Evolutionary conservation across 164 flowering plant genomes (phyloP).

Genomic region (Litsea cubeba): DNA sequence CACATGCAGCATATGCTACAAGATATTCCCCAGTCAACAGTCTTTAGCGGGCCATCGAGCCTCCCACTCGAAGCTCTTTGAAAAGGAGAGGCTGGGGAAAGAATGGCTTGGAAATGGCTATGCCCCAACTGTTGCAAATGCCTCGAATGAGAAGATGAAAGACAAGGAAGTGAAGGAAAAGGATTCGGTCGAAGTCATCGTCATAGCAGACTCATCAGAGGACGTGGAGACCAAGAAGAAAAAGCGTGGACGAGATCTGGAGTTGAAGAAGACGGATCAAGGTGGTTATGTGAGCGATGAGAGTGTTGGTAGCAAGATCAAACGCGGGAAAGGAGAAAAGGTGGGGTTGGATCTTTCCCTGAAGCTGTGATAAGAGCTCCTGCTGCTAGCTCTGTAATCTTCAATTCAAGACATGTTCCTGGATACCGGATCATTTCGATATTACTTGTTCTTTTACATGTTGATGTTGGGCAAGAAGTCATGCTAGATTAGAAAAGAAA

Average conservation of each 20-base stretch:
- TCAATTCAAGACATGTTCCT: no score
- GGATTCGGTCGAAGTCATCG: neutral
- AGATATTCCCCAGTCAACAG: neutral
- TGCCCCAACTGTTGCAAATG: neutral
- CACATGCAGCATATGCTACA: neutral
- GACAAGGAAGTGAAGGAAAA: neutral
- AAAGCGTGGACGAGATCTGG: neutral
- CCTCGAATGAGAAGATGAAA: neutral
- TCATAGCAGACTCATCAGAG: neutral
- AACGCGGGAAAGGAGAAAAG: neutral
- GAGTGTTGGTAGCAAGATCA: neutral
- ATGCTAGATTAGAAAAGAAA: neutral
- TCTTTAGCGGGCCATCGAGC: neutral
- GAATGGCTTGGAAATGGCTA: neutral
- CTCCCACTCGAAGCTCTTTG: neutral
- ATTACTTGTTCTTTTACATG: neutral
- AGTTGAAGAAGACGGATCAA: neutral
- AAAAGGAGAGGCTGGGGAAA: neutral
- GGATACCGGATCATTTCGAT: neutral
- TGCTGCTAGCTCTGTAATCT: no score
- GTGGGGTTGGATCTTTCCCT: neutral
- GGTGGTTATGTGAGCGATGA: slow-evolving; percentile 1
- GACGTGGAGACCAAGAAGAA: neutral
- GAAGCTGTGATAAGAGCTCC: neutral
- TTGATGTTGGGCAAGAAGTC: neutral